Evolutionary conservation across 345 rosid genomes (phyloP).

Genomic region (Rhizophora mangle): DNA sequence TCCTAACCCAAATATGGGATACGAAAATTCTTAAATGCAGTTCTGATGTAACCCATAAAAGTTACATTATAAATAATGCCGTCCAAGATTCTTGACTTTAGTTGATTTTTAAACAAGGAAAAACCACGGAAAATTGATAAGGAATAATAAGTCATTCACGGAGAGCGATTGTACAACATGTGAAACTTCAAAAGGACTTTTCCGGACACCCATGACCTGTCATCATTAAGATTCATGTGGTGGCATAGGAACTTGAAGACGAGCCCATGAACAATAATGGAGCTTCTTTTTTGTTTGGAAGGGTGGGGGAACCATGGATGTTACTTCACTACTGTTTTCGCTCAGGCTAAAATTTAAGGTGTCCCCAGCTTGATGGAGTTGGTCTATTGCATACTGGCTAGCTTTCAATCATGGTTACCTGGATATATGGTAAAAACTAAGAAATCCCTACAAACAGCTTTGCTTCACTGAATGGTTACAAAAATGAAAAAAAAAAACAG

Average conservation of each 20-base stretch:
- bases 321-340: constrained; percentile 8
- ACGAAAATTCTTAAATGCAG: no score
- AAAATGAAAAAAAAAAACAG: no score
- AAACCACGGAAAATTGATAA: neutral
- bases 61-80: no score
- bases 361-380: constrained; percentile 13
- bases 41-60: no score
- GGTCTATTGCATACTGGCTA: neutral
- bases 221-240: constrained; percentile 7
- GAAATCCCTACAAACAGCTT: no score
- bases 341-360: neutral
- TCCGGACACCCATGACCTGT: neutral
- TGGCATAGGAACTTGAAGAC: constrained; percentile 9
- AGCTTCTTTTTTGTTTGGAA: neutral
- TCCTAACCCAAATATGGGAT: no score
- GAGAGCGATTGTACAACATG: constrained; percentile 13
- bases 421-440: no score
- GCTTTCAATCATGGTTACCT: no score
- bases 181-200: constrained; percentile 7
- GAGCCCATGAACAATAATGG: constrained; percentile 21
- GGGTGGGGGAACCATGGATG: constrained; percentile 12
- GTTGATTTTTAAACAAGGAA: no score
- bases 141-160: neutral
- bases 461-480: no score
- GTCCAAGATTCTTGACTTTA: no score